Evolutionary conservation across 108 stramenopile genomes (phyloP), one percentile per base, ranked within the genome.

Genomic region (Nitzschia inconspicua): DNA sequence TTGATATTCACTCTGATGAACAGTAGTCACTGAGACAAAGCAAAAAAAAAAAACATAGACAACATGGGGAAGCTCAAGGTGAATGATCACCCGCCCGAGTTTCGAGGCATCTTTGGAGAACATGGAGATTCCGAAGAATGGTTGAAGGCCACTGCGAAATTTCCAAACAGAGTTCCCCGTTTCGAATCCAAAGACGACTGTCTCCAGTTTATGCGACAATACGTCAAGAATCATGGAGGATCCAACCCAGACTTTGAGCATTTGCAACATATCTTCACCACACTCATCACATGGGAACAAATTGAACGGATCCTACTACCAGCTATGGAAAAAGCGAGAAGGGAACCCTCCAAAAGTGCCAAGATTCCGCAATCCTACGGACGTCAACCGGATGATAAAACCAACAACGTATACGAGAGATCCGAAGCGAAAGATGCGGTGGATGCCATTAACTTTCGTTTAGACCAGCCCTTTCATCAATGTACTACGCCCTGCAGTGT

Each of bases 211-310:
- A 88, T 90, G 83, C 42, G 57, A 29, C 72, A 86, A 10, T 90
- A 94, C 76, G 79, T 83, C 65, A 76, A 55, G 18, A 52, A 74
- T 42, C 70, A 88, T 60, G 87, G 87, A 35, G 93, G 93, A 42
- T 73, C 70, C 40, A 94, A 94, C 73, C 93, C 93, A 0, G 84
- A 86, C 30, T 77, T 77, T 62, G 85, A 89, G 8, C 84, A 86
- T 25, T 49, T 91, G 53, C 80, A 81, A 73, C 93, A 94, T 60
- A 89, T 90, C 9, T 94, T 94, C 57, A 94, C 93, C 2, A 90
- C 82, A 58, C 65, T 94, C 18, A 87, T 86, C 8, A 76, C 64
- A 3, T 94, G 89, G 93, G 85, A 85, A 25, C 93, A 94, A 64
- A 84, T 94, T 23, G 82, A 94, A 61, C 44, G 49, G 2, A 75